phyloP scores from a whole-genome alignment of 345 rosid species.

The Isatis tinctoria region DNA sequence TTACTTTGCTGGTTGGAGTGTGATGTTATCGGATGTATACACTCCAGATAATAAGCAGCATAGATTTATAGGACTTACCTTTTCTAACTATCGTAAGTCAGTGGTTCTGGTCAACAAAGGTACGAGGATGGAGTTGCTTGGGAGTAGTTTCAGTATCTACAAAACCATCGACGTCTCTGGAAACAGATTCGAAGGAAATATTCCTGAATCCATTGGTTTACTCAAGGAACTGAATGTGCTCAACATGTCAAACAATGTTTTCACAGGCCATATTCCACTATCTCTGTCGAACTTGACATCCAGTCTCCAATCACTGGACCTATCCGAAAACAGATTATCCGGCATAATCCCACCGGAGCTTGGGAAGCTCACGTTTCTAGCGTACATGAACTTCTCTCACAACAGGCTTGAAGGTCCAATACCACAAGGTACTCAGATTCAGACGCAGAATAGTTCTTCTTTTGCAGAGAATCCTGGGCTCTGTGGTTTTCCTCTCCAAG shows the following conservation, averaged over 20 bases:
- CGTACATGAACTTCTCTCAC: not conserved
- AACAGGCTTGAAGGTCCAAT: not conserved
- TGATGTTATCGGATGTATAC: not conserved
- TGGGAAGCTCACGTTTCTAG: not conserved
- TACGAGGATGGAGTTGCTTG: not conserved
- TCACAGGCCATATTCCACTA: not conserved
- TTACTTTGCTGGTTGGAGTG: constrained; percentile 18
- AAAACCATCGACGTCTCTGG: no score
- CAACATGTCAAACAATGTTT: not conserved
- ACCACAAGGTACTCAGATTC: not conserved
- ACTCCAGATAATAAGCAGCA: not conserved
- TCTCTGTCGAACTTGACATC: not conserved
- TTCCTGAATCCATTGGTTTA: no score
- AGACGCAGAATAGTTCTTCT: not conserved
- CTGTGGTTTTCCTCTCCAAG: no score
- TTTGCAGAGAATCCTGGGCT: not conserved
- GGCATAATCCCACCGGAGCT: not conserved
- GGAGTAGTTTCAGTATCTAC: no score
- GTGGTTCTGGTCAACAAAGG: not conserved
- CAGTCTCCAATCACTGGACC: no score
- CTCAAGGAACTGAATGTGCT: not conserved
- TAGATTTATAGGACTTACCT: not conserved
- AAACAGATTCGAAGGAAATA: no score
- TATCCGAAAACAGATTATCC: no score
- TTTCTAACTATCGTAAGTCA: not conserved